Conservation (phyloP, 2,329 filamentous ascomycete species). For the Rhynchosporium agropyri region DNA sequence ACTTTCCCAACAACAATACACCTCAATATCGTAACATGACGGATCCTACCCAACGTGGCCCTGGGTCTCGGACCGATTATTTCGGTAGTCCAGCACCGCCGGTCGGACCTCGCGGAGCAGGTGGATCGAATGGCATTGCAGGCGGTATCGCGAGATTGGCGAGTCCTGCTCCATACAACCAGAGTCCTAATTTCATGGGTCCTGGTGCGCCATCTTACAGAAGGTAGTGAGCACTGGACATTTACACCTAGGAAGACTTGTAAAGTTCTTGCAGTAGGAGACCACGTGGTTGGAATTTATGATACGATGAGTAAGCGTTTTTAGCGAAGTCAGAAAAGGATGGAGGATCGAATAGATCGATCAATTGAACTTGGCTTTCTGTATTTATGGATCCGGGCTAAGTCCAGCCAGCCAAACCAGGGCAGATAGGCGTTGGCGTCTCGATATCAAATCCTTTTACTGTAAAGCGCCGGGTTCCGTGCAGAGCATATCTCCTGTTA, state of each 20-base stretch:
- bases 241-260: background rate
- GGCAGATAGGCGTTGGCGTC: slow-evolving; percentile 9
- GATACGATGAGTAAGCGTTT: slow-evolving; percentile 13
- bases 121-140: slow-evolving; percentile 7
- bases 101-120: slow-evolving; percentile 10
- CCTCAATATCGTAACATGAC: slow-evolving; percentile 35
- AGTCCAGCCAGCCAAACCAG: slow-evolving; percentile 4
- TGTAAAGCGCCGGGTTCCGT: background rate
- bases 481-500: background rate
- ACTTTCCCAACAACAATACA: slow-evolving; percentile 16
- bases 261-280: background rate
- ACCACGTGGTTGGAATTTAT: slow-evolving; percentile 6
- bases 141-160: slow-evolving; percentile 25
- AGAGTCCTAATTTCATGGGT: slow-evolving; percentile 20
- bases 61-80: slow-evolving; percentile 24
- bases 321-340: background rate
- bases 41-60: slow-evolving; percentile 32
- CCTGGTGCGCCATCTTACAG: slow-evolving; percentile 17
- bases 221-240: background rate
- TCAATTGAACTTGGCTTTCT: slow-evolving; percentile 11
- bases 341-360: background rate
- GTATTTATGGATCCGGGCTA: slow-evolving; percentile 10
- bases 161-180: slow-evolving; percentile 32
- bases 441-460: background rate
- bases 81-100: slow-evolving; percentile 28